Evolutionary conservation across 2,329 filamentous ascomycete genomes (phyloP), one percentile per base, ranked within the genome.

Genomic region (Aspergillus sergii): DNA sequence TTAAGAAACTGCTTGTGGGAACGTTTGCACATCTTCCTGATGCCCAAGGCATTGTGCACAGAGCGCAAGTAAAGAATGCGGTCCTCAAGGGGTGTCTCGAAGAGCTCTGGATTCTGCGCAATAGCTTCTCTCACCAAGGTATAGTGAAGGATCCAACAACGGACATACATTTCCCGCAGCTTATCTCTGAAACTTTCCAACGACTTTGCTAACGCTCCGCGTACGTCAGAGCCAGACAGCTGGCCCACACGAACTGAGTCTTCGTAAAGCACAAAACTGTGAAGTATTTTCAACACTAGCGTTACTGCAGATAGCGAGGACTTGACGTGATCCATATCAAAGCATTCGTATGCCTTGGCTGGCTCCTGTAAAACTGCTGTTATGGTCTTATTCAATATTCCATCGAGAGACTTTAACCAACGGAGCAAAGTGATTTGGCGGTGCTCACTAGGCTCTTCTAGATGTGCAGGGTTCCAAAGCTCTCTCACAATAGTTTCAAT

Each of bases 1-100:
- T 93, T 94, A 30, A 98, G 84, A 78, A 99, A 95, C 21, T 92
- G 87, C 73, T 95, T 94, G 74, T 93, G 92, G 0, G 92, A 92
- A 3, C 87, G 84, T 72, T 92, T 94, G 84, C 94, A 98, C 76
- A 91, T 91, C 66, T 91, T 91, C 64, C 95, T 91, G 58, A 94
- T 83, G 2, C 95, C 95, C 41, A 97, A 81, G 5, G 91, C 90
- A 72, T 93, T 89, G 73, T 99, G 95, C 7, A 97, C 86, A 12
- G 90, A 88, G 8, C 92, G 89, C 45, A 99, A 81, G 70, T 91
- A 93, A 64, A 93, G 89, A 28, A 94, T 90, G 46, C 92, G 82
- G 65, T 94, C 91, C 60, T 90, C 90, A 46, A 90, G 85, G 0
- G 89, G 86, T 6, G 83, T 85, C 3, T 87, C 81, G 69, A 93